These are phyloP conservation scores for Posidonia oceanica DNA, from an alignment of 116 monocot genomes.

Conservation along the genomic window DNA sequence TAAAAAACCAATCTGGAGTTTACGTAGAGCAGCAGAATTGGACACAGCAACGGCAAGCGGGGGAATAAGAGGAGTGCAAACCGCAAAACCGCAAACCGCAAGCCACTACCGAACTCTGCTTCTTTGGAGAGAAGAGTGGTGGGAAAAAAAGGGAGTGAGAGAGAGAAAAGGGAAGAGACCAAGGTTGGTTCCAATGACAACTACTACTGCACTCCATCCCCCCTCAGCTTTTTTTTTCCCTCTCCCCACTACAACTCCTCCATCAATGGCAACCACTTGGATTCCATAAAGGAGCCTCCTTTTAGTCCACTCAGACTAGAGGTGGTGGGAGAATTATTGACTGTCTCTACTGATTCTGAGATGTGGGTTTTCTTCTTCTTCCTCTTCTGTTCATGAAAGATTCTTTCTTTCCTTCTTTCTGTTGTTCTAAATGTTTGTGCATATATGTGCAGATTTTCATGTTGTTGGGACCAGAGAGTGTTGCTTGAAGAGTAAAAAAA, in stretches of 20 bases:
- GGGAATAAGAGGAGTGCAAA: slow-evolving; percentile 1
- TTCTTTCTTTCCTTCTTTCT: not conserved
- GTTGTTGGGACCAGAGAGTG: not conserved
- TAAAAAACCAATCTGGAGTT: not conserved
- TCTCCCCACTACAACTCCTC: not conserved
- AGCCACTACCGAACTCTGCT: not conserved
- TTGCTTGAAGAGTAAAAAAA: no score
- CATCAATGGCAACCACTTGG: not conserved
- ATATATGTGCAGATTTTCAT: not conserved
- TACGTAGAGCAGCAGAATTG: no score
- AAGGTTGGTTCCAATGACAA: not conserved
- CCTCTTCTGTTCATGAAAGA: not conserved
- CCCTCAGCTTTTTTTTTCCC: not conserved
- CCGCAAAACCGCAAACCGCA: not conserved
- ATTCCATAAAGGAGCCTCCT: not conserved
- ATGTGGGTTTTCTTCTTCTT: not conserved
- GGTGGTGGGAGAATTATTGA: not conserved
- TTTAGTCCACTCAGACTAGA: not conserved
- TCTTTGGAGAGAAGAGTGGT: no score
- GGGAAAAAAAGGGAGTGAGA: not conserved
- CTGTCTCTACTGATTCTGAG: not conserved
- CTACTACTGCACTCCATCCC: not conserved
- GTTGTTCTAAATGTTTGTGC: not conserved
- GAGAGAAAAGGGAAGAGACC: not conserved
- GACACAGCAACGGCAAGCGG: no score